These are phyloP conservation scores for Aspergillus tubingensis DNA, from an alignment of 2,329 filamentous ascomycete genomes.

Conservation along the genomic window DNA sequence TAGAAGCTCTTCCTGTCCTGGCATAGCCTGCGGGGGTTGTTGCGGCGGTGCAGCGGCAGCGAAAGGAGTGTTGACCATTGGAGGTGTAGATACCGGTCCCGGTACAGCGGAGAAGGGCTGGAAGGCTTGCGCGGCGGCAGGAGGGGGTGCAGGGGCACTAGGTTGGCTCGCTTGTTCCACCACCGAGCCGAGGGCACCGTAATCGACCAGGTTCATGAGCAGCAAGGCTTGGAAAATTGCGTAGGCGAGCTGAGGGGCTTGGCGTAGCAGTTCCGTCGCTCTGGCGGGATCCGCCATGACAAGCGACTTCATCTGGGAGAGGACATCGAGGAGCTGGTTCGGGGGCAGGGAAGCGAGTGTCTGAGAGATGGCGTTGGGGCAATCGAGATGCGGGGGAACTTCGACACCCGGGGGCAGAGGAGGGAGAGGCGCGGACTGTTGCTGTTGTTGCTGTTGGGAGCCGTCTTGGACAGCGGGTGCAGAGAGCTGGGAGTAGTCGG, in stretches of 20 bases:
- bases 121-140: constrained; percentile 36
- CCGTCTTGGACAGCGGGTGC: not conserved
- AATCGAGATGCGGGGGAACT: constrained; percentile 77
- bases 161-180: constrained; percentile 63
- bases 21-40: constrained; percentile 44
- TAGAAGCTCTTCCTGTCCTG: constrained; percentile 72
- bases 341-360: constrained; percentile 85
- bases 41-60: constrained; percentile 49
- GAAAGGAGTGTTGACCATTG: constrained; percentile 46
- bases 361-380: constrained; percentile 86
- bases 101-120: constrained; percentile 41
- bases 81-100: constrained; percentile 56
- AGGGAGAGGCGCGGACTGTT: constrained; percentile 62
- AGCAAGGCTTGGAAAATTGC: constrained; percentile 93
- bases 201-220: constrained; percentile 88
- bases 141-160: constrained; percentile 38
- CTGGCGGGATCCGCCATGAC: constrained; percentile 79
- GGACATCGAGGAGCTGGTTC: constrained; percentile 86
- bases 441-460: not conserved
- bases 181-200: constrained; percentile 76
- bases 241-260: constrained; percentile 90
- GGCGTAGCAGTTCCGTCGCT: constrained; percentile 80
- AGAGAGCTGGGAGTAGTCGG: constrained; percentile 43
- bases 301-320: constrained; percentile 90
- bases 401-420: constrained; percentile 83